These are phyloP conservation scores for Polyporus tsugae DNA, from an alignment of 1,284 basidiomycete genomes.

Conservation along the genomic window DNA sequence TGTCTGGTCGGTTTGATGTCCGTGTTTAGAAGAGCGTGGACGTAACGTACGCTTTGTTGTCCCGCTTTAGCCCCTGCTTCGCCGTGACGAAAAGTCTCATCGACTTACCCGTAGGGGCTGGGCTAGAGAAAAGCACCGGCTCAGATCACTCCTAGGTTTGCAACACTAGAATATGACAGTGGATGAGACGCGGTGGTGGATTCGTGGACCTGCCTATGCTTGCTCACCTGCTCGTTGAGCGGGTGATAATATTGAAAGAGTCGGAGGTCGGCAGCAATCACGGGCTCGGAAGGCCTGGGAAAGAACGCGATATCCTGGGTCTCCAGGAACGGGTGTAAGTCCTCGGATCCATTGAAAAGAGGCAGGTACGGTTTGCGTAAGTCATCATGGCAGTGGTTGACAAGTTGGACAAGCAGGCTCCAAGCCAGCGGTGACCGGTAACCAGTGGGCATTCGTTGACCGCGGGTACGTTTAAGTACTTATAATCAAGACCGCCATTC, in stretches of 20 bases:
- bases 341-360: no score
- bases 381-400: no score
- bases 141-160: slow-evolving; percentile 56
- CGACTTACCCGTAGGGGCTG: slow-evolving; percentile 65
- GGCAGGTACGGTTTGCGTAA: no score
- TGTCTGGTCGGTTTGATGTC: slow-evolving; percentile 3
- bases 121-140: slow-evolving; percentile 54
- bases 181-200: background rate
- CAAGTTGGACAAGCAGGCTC: background rate
- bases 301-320: slow-evolving; percentile 88
- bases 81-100: slow-evolving; percentile 62
- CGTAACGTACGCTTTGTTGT: slow-evolving; percentile 65
- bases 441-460: background rate
- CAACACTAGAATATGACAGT: slow-evolving; percentile 47
- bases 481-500: background rate
- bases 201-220: no score
- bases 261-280: slow-evolving; percentile 89
- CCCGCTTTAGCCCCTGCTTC: slow-evolving; percentile 45
- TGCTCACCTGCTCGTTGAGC: slow-evolving; percentile 70
- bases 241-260: slow-evolving; percentile 86
- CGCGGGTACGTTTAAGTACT: background rate
- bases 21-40: background rate
- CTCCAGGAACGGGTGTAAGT: no score
- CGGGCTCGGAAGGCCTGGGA: slow-evolving; percentile 80
- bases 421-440: background rate